Conservation (phyloP, 176 grass and related monocot genomes). For the Zizania latifolia region DNA sequence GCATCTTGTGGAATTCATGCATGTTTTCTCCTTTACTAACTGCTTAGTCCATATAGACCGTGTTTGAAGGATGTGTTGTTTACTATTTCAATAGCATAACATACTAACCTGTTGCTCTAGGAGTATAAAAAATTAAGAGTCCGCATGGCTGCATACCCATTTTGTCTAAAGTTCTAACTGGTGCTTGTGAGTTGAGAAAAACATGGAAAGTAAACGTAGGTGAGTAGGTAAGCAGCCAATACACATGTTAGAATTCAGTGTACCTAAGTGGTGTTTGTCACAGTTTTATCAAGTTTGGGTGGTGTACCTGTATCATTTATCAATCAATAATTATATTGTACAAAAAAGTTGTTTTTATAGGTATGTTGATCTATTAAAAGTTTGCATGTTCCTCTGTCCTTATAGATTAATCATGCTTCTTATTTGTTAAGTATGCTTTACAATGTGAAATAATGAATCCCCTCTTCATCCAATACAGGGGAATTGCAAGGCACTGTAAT, state of each 20-base stretch:
- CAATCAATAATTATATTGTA: neutral
- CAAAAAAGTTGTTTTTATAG: neutral
- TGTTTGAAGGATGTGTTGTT: neutral
- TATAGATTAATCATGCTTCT: neutral
- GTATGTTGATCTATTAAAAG: neutral
- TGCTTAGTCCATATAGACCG: neutral
- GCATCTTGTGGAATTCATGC: neutral
- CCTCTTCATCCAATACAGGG: constrained; percentile 37
- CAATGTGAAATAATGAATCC: neutral
- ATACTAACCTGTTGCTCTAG: neutral
- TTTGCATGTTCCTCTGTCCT: neutral
- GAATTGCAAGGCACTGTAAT: constrained; percentile 89
- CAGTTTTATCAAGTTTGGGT: neutral
- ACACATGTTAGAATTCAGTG: neutral
- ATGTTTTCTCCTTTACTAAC: neutral
- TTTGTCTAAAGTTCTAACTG: neutral
- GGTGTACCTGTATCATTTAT: neutral
- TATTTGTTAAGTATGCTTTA: neutral
- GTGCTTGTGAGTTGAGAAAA: neutral
- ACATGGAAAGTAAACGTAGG: neutral
- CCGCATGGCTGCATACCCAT: neutral
- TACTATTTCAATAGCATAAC: neutral
- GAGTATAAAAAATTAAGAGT: neutral
- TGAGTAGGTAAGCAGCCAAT: neutral
- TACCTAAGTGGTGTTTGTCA: neutral